Evolutionary conservation across 352 stramenopile species (phyloP).

Genomic region (Peronospora farinosa): DNA sequence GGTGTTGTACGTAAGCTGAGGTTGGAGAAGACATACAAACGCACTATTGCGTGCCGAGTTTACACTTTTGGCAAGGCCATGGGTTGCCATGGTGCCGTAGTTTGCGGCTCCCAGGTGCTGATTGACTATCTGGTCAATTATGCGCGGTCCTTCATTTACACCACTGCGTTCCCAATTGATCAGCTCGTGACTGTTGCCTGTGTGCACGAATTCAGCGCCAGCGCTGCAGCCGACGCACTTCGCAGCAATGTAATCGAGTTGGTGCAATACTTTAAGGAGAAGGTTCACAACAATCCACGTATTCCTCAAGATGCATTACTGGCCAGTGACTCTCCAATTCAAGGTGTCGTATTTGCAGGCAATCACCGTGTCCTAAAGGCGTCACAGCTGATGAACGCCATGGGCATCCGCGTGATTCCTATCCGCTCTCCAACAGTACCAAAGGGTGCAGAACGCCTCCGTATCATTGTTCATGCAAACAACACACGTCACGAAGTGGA

Average conservation of each 20-base stretch:
- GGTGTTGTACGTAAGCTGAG: slow-evolving; percentile 58
- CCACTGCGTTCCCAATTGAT: slow-evolving; percentile 89
- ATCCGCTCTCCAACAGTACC: slow-evolving; percentile 95
- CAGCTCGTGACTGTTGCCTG: slow-evolving; percentile 87
- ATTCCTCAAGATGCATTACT: slow-evolving; percentile 53
- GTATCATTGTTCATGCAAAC: slow-evolving; percentile 93
- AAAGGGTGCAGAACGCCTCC: slow-evolving; percentile 90
- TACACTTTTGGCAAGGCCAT: slow-evolving; percentile 97
- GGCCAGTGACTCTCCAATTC: slow-evolving; percentile 86
- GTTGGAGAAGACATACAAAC: slow-evolving; percentile 69
- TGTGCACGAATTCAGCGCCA: slow-evolving; percentile 85
- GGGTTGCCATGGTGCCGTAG: slow-evolving; percentile 92
- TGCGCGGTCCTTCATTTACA: slow-evolving; percentile 96
- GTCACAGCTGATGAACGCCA: slow-evolving; percentile 48
- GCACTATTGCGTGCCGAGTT: slow-evolving; percentile 75
- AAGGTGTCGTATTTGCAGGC: slow-evolving; percentile 90
- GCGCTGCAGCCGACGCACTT: slow-evolving; percentile 28
- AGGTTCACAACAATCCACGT: slow-evolving; percentile 25
- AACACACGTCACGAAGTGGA: slow-evolving; percentile 89
- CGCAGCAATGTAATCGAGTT: slow-evolving; percentile 43
- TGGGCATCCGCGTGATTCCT: slow-evolving; percentile 88
- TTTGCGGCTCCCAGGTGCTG: slow-evolving; percentile 86
- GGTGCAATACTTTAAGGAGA: slow-evolving; percentile 77
- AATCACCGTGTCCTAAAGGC: slow-evolving; percentile 86
- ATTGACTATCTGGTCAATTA: slow-evolving; percentile 97